phyloP scores from a whole-genome alignment of 192 early-diverging fungal species.

The Rhizophagus clarus region DNA sequence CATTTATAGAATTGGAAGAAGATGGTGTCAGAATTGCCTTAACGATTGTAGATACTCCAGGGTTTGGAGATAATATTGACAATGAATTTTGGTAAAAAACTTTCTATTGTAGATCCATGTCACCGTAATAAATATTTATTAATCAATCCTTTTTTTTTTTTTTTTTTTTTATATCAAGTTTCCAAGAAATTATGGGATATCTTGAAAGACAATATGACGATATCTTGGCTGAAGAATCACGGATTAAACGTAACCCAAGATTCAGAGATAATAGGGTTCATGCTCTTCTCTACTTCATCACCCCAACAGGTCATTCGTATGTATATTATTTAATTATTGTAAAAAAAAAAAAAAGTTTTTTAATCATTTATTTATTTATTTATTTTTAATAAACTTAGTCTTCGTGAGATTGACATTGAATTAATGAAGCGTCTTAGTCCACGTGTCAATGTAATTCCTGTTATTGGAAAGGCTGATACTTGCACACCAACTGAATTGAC shows the following conservation, averaged over 20 bases:
- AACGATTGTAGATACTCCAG: constrained; percentile 98
- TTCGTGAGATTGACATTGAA: constrained; percentile 95
- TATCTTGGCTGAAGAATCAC: constrained; percentile 86
- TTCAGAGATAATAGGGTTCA: constrained; percentile 95
- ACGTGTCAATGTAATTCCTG: constrained; percentile 94
- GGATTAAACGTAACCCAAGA: constrained; percentile 82
- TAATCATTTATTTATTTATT: neutral
- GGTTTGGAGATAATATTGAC: constrained; percentile 97
- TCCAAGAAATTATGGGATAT: constrained; percentile 90
- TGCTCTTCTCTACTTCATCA: constrained; percentile 96
- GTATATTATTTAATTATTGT: constrained; percentile 19
- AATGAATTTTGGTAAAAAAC: constrained; percentile 80
- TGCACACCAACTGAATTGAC: constrained; percentile 84
- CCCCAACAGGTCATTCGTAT: constrained; percentile 92
- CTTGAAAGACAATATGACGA: constrained; percentile 94
- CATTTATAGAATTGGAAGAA: constrained; percentile 83
- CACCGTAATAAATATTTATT: neutral
- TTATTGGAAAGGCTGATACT: constrained; percentile 93
- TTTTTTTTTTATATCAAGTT: constrained; percentile 51
- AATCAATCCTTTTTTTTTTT: neutral
- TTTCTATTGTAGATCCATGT: neutral
- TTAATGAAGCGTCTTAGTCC: constrained; percentile 89
- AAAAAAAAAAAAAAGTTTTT: constrained; percentile 13
- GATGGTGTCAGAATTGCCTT: constrained; percentile 96
- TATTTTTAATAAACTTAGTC: constrained; percentile 34